Percentiles rank a stretch among this genome's conserved stretches.
These are phyloP conservation scores for Picea mariana DNA, from an alignment of 83 land plant species.

Conservation along the genomic window DNA sequence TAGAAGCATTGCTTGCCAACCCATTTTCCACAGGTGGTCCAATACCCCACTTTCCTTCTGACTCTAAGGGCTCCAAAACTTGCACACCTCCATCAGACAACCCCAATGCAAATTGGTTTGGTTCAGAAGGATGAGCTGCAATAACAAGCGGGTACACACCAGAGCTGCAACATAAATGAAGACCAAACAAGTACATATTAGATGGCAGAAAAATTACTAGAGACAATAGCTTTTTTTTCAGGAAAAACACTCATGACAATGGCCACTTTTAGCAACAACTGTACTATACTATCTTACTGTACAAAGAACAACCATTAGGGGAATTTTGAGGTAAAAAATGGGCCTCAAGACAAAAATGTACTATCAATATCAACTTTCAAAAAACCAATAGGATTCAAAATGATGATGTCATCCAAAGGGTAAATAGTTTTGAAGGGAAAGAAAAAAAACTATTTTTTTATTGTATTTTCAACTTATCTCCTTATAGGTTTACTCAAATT, in stretches of 20 bases:
- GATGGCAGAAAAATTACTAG: neutral
- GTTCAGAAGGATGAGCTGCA: slow-evolving; percentile 67
- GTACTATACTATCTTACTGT: neutral
- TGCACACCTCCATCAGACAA: slow-evolving; percentile 61
- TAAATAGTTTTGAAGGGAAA: no score
- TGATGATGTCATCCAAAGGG: no score
- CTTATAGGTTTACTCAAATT: no score
- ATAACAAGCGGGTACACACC: slow-evolving; percentile 56
- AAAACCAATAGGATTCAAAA: no score
- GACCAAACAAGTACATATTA: slow-evolving; percentile 9
- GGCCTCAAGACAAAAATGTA: no score
- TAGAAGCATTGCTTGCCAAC: slow-evolving; percentile 50
- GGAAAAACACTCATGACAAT: neutral
- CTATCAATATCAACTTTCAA: no score
- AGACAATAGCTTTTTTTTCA: neutral
- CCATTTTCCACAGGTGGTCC: slow-evolving; percentile 74
- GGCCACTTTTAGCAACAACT: neutral
- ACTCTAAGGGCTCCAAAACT: slow-evolving; percentile 56
- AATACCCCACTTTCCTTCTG: slow-evolving; percentile 59
- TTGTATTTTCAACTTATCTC: no score
- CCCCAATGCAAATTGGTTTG: slow-evolving; percentile 62
- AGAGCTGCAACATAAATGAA: slow-evolving; percentile 29
- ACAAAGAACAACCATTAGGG: neutral
- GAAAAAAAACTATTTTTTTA: no score
- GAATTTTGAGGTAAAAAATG: no score